These are phyloP conservation scores for Cercospora janseana DNA, from an alignment of 2,329 filamentous ascomycete species.

Conservation along the genomic window DNA sequence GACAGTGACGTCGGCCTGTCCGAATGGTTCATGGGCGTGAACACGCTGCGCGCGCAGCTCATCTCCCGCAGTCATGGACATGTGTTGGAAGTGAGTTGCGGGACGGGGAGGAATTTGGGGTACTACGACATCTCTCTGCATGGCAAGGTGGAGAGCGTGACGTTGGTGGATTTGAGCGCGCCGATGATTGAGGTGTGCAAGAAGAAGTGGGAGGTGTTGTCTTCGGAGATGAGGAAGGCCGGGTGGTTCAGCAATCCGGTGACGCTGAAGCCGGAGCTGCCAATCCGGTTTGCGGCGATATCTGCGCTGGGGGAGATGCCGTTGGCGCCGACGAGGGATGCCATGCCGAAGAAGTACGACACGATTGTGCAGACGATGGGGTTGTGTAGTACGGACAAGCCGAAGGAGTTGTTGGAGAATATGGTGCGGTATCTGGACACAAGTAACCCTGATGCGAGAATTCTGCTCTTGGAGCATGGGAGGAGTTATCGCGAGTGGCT, in stretches of 20 bases:
- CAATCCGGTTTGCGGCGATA: slow-evolving; percentile 44
- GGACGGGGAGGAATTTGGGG: slow-evolving; percentile 49
- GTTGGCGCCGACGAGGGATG: slow-evolving; percentile 38
- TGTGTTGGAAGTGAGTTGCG: slow-evolving; percentile 51
- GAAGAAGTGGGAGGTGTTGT: slow-evolving; percentile 49
- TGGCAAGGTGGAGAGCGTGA: slow-evolving; percentile 43
- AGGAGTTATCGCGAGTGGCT: slow-evolving; percentile 49
- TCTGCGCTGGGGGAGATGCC: slow-evolving; percentile 46
- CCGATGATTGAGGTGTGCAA: slow-evolving; percentile 51
- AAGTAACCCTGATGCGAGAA: slow-evolving; percentile 45
- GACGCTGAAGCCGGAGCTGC: slow-evolving; percentile 26
- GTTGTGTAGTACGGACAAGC: slow-evolving; percentile 49
- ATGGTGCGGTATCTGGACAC: slow-evolving; percentile 41
- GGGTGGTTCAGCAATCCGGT: slow-evolving; percentile 13
- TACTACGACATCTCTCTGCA: slow-evolving; percentile 41
- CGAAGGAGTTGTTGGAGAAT: slow-evolving; percentile 46
- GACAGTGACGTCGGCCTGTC: slow-evolving; percentile 49
- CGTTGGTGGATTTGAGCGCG: slow-evolving; percentile 48
- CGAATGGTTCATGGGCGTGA: slow-evolving; percentile 46
- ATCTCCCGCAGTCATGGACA: slow-evolving; percentile 44
- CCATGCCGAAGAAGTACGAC: slow-evolving; percentile 45
- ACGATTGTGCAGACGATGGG: slow-evolving; percentile 55
- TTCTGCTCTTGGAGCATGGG: slow-evolving; percentile 53
- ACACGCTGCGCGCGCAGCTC: slow-evolving; percentile 42
- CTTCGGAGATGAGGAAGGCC: slow-evolving; percentile 20